Evolutionary conservation across 2,329 filamentous ascomycete species (phyloP).

Genomic region (Gyromitra esculenta): DNA sequence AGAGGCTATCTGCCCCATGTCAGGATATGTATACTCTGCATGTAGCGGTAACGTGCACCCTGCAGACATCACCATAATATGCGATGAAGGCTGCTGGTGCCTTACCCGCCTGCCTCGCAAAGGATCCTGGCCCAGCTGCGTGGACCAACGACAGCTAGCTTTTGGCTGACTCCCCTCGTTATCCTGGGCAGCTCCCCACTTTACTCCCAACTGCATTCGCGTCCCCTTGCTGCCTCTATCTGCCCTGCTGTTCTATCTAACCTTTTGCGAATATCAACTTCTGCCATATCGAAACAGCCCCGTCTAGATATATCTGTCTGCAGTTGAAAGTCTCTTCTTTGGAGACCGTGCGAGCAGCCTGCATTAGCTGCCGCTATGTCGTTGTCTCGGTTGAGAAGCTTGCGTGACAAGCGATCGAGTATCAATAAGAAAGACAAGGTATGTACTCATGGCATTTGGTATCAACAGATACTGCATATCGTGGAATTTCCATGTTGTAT

Average conservation of each 20-base stretch:
- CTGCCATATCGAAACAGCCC: background rate
- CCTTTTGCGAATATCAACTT: slow-evolving; percentile 11
- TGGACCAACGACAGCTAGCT: slow-evolving; percentile 24
- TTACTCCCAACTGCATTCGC: slow-evolving; percentile 15
- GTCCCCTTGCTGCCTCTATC: slow-evolving; percentile 25
- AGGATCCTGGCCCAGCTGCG: slow-evolving; percentile 20
- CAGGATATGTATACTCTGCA: background rate
- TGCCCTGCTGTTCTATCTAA: slow-evolving; percentile 9
- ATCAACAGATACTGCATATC: background rate
- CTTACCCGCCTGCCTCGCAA: slow-evolving; percentile 4
- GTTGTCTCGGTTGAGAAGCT: slow-evolving; percentile 55
- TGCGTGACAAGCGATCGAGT: slow-evolving; percentile 46
- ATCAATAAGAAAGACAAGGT: slow-evolving; percentile 50
- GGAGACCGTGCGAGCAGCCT: background rate
- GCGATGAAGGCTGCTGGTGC: slow-evolving; percentile 22
- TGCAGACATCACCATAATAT: slow-evolving; percentile 25
- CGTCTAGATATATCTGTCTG: background rate
- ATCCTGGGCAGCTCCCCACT: background rate
- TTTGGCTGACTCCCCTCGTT: slow-evolving; percentile 3
- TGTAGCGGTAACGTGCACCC: slow-evolving; percentile 19
- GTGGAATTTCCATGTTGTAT: slow-evolving; percentile 5
- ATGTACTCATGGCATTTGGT: slow-evolving; percentile 17
- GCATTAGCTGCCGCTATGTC: slow-evolving; percentile 43
- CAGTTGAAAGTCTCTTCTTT: background rate
- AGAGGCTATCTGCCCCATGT: slow-evolving; percentile 7